Evolutionary conservation across 1,139 yeast genomes (phyloP).

Genomic region (Taphrina communis): DNA sequence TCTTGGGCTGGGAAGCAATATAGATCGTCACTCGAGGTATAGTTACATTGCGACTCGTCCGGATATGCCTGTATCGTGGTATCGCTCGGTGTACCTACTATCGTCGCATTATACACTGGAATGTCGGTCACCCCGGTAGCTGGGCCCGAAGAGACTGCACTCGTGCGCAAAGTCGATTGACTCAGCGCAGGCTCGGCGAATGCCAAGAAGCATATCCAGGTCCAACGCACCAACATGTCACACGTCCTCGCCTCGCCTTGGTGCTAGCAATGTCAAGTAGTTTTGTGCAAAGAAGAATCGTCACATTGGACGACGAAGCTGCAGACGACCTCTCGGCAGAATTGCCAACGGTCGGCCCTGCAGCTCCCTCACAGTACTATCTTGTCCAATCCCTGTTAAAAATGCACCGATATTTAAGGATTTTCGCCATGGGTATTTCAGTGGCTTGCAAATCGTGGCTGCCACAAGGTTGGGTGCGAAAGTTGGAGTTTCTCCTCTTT

Average conservation of each 20-base stretch:
- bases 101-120: constrained; percentile 24
- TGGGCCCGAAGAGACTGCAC: constrained; percentile 12
- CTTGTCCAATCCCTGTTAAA: background rate
- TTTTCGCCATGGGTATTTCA: background rate
- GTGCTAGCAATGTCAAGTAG: background rate
- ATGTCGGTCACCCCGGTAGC: constrained; percentile 9
- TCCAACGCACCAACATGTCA: background rate
- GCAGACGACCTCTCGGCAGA: background rate
- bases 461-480: background rate
- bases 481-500: background rate
- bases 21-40: constrained; percentile 24
- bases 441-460: background rate
- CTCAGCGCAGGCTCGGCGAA: background rate
- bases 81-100: constrained; percentile 22
- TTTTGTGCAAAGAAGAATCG: background rate
- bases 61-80: constrained; percentile 17
- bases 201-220: constrained; percentile 9
- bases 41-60: constrained; percentile 23
- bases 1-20: constrained; percentile 29
- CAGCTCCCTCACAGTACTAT: background rate
- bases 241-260: background rate
- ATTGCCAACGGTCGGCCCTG: constrained; percentile 5
- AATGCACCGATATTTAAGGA: constrained; percentile 4
- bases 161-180: background rate
- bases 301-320: constrained; percentile 8